Base-by-base conservation (phyloP, 1,139 yeast genomes). In the Yamadazyma atmosphaerica region DNA sequence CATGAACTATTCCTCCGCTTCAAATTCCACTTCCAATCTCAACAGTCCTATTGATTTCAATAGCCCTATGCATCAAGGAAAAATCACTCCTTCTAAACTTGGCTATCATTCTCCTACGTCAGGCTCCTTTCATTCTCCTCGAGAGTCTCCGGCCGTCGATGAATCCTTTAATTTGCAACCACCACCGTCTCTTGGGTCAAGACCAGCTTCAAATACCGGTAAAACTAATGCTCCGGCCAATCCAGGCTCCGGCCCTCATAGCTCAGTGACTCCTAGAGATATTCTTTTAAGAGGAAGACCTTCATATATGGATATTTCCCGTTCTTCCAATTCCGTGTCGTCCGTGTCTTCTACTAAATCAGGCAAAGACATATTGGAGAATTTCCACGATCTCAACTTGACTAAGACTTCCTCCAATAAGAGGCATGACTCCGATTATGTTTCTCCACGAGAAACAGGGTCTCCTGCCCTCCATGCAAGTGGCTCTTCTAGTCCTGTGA, bases 401-500 rank as follows among this genome's bases (percentile, higher is more conserved):
- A 10, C 4, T 4, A 28, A 26, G 16, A 26, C 17, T 4, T 24
- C 41, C 4, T 26, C 31, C 2, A 10, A 32, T 6, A 38, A 36
- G 21, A 33, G 33, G 17, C 34, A 44, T 2, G 63, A 60, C 42
- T 60, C 72, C 10, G 61, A 68, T 7, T 61, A 63, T 19, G 62
- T 72, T 10, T 73, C 83, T 2, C 83, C 84, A 2, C 63, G 79
- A 41, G 61, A 84, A 40, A 79, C 18, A 4, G 24, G 13, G 6
- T 72, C 41, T 53, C 73, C 22, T 4, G 16, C 9, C 9, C 21
- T 24, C 4, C 15, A 18, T 19, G 10, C 15, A 6, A 28, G 17
- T 28, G 21, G 31, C 5, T 26, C 31, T 5, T 6, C 12, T 26
- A 4, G 15, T 10, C 17, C 15, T 13, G 11, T n/a, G n/a, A n/a